Percentiles rank a stretch among this genome's conserved stretches.
phyloP scores from a whole-genome alignment of 2,329 filamentous ascomycete genomes.

The Apiospora phragmitis region DNA sequence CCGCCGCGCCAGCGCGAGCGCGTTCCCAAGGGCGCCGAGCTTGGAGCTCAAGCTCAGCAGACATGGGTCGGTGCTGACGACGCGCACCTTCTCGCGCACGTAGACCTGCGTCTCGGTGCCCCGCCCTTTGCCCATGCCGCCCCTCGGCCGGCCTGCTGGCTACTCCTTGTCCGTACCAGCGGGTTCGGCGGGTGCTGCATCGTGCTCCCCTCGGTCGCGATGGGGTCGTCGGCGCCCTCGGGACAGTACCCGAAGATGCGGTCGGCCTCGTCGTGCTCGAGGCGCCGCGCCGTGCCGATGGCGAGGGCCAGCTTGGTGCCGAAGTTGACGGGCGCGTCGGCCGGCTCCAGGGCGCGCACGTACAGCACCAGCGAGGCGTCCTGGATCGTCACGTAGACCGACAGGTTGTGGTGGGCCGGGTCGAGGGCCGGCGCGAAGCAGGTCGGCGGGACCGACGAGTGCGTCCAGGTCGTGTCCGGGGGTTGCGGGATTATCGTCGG shows the following conservation, averaged over 20 bases:
- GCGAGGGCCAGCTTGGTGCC: constrained; percentile 70
- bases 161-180: constrained; percentile 12
- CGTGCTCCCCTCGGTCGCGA: constrained; percentile 16
- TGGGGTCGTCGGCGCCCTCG: constrained; percentile 24
- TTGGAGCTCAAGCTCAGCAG: constrained; percentile 83
- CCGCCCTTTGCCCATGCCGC: constrained; percentile 13
- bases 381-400: constrained; percentile 70
- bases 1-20: constrained; percentile 66
- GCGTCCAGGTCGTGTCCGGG: constrained; percentile 27
- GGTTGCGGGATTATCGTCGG: constrained; percentile 12
- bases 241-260: constrained; percentile 67
- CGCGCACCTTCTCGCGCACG: constrained; percentile 84
- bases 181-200: constrained; percentile 9
- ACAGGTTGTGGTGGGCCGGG: constrained; percentile 54
- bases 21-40: constrained; percentile 73
- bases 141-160: constrained; percentile 13
- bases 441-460: constrained; percentile 29
- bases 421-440: constrained; percentile 45
- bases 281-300: constrained; percentile 62
- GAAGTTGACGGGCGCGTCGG: constrained; percentile 59
- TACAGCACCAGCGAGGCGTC: constrained; percentile 71
- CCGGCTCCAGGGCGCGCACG: constrained; percentile 69
- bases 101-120: constrained; percentile 61
- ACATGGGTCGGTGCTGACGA: constrained; percentile 87
- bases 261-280: constrained; percentile 80